These are phyloP conservation scores for Colletotrichum magnum DNA, from an alignment of 2,329 filamentous ascomycete genomes.

Conservation along the genomic window DNA sequence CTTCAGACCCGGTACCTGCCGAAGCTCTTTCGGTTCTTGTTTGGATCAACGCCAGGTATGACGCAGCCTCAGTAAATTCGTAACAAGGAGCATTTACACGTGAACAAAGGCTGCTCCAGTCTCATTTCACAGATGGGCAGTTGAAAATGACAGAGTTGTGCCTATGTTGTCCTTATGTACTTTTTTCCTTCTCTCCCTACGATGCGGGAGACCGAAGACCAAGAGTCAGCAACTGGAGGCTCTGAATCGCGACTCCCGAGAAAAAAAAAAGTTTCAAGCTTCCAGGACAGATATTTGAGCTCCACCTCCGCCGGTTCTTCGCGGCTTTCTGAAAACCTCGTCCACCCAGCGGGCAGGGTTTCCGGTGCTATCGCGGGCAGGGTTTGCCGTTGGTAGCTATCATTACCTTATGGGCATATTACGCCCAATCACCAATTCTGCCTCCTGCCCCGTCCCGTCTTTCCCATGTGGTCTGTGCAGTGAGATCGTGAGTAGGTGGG, in stretches of 20 bases:
- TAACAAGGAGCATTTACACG: conserved; percentile 1
- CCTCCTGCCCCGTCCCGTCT: neutral
- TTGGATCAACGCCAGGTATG: conserved; percentile 31
- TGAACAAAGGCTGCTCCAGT: neutral
- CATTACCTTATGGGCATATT: conserved; percentile 33
- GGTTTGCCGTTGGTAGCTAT: conserved; percentile 20
- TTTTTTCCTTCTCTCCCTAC: neutral
- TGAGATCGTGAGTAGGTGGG: neutral
- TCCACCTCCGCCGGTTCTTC: conserved; percentile 38
- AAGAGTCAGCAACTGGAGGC: conserved; percentile 3
- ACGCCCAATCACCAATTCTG: conserved; percentile 22
- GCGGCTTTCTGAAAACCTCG: conserved; percentile 19
- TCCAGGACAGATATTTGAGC: conserved; percentile 22
- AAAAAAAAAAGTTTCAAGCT: conserved; percentile 29
- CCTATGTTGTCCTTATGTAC: neutral
- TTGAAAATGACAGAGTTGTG: conserved; percentile 5
- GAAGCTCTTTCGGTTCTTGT: conserved; percentile 26
- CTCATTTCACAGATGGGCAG: neutral
- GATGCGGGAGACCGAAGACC: neutral
- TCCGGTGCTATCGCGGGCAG: conserved; percentile 25
- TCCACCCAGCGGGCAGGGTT: conserved; percentile 31
- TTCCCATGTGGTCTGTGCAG: conserved; percentile 11
- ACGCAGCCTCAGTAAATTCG: conserved; percentile 13
- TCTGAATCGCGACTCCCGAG: conserved; percentile 23
- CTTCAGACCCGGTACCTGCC: conserved; percentile 33